Base-by-base conservation (phyloP, 169 alveolate genomes). In the Plasmodium berghei region DNA sequence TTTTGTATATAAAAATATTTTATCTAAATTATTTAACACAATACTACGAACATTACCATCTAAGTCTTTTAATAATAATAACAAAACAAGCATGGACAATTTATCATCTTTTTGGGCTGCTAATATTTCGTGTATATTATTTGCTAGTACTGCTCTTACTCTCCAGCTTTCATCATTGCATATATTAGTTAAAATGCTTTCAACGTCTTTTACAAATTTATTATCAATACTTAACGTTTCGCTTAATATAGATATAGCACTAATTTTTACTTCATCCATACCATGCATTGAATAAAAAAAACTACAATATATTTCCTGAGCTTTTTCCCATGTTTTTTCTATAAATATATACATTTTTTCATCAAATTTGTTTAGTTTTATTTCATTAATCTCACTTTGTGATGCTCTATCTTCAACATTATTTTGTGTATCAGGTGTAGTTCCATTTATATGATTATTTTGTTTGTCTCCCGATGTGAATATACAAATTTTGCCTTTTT, bases 101-200 rank as follows among this genome's bases (percentile, higher is more conserved):
- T 71, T 63, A 10, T 59, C 74, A 70, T 63, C 54, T 42, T 86
- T 69, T 69, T 24, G 40, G 10, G 10, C 42, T 71, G 70, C 72
- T 62, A 70, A 58, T 24, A 86, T 86, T 18, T 73, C 56, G 28
- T 86, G 72, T 20, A 86, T 71, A 72, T 69, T 86, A 59, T 86
- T 86, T 16, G 91, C 86, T 70, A 86, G 59, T 10, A 54, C 52
- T 34, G 91, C 91, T 54, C 91, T 42, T 56, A 86, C 91, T 45
- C 91, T 69, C 91, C 91, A 86, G 55, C 91, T 86, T 16, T 86
- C 91, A 42, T 86, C 91, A 70, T 70, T 86, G 52, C 91, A 86
- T 22, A 86, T 69, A 52, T 45, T 86, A 8, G 75, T 86, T 59
- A 86, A 86, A 20, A 72, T n/a, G 9, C 59, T 28, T 56, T 86